phyloP scores from a whole-genome alignment of 2,329 filamentous ascomycete genomes.

The Phialocephala subalpina region DNA sequence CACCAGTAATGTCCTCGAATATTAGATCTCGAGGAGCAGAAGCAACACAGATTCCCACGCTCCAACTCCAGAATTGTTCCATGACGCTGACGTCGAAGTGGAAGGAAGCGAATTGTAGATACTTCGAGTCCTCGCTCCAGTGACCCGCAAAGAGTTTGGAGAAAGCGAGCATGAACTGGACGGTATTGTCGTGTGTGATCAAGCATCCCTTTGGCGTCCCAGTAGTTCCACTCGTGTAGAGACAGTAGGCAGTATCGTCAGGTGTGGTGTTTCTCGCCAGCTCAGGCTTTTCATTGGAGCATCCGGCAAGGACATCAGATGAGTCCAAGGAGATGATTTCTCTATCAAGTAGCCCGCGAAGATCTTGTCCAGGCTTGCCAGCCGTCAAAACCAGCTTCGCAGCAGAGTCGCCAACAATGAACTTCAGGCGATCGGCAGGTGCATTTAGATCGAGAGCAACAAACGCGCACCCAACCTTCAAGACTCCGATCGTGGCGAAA shows the following conservation, averaged over 20 bases:
- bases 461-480: conserved; percentile 48
- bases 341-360: conserved; percentile 41
- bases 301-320: conserved; percentile 33
- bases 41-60: conserved; percentile 84
- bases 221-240: conserved; percentile 49
- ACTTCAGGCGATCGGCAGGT: conserved; percentile 44
- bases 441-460: conserved; percentile 50
- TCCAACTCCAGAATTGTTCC: conserved; percentile 97
- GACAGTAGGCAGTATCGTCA: conserved; percentile 43
- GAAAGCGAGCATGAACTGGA: conserved; percentile 90
- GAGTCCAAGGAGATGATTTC: conserved; percentile 38
- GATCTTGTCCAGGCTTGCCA: conserved; percentile 49
- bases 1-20: conserved; percentile 79
- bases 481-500: conserved; percentile 46
- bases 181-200: conserved; percentile 86
- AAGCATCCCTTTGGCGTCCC: conserved; percentile 65
- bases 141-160: conserved; percentile 77
- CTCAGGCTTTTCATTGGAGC: conserved; percentile 35
- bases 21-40: conserved; percentile 85
- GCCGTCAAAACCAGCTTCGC: conserved; percentile 70
- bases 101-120: conserved; percentile 92
- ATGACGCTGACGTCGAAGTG: conserved; percentile 95
- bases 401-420: conserved; percentile 65
- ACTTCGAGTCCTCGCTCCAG: conserved; percentile 78
- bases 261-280: conserved; percentile 34